Percentiles rank a stretch among this genome's conserved stretches.
Conservation (phyloP, 108 stramenopile genomes). For the Cylindrotheca closterium region DNA sequence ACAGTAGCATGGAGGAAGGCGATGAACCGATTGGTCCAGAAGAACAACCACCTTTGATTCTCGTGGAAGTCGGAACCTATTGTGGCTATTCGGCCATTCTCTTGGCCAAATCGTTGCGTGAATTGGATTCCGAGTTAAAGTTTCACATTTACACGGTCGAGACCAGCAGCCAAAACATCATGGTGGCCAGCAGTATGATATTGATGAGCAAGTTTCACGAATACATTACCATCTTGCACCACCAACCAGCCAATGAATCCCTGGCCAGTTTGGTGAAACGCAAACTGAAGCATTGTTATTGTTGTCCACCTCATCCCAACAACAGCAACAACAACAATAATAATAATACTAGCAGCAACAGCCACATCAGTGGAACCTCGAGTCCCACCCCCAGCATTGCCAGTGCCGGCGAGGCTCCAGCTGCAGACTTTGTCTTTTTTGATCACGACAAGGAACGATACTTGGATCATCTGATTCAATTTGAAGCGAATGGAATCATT, state of each 20-base stretch:
- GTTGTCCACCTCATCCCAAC: too few relatives aligned
- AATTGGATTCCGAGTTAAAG: neutral
- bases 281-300: too few relatives aligned
- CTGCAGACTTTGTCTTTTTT: constrained; percentile 69
- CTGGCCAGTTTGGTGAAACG: neutral
- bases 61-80: constrained; percentile 82
- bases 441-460: constrained; percentile 89
- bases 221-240: constrained; percentile 49
- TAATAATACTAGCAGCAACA: too few relatives aligned
- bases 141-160: constrained; percentile 67
- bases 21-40: neutral
- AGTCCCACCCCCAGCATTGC: neutral
- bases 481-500: constrained; percentile 49
- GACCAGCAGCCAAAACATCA: constrained; percentile 40
- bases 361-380: too few relatives aligned
- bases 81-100: constrained; percentile 81
- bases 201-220: constrained; percentile 46
- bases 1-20: too few relatives aligned
- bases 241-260: neutral
- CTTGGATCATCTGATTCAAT: constrained; percentile 54
- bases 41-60: neutral
- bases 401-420: neutral
- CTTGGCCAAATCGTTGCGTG: constrained; percentile 36
- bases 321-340: too few relatives aligned
- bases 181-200: constrained; percentile 58